A percentile compares a stretch with the other conserved stretches of the same genome.
phyloP scores from a whole-genome alignment of 352 stramenopile species.

The Phytophthora palmivora region DNA sequence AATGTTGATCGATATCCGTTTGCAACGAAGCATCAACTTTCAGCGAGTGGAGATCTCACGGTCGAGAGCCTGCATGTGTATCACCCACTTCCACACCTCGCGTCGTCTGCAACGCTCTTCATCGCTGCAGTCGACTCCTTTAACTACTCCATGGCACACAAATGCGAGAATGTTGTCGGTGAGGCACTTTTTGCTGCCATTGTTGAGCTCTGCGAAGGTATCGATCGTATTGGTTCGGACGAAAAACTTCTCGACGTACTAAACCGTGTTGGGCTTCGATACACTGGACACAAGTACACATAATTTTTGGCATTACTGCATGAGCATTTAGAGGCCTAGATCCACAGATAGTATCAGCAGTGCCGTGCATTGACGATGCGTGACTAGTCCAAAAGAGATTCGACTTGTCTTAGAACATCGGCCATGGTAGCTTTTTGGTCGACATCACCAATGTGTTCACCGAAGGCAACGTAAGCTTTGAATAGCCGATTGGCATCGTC shows the following conservation, averaged over 20 bases:
- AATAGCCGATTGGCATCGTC: conserved; percentile 44
- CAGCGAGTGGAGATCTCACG: conserved; percentile 5
- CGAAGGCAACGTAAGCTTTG: conserved; percentile 51
- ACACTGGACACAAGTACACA: conserved; percentile 21
- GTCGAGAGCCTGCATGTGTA: conserved; percentile 36
- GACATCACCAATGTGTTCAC: conserved; percentile 52
- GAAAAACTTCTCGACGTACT: conserved; percentile 32
- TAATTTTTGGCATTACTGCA: conserved; percentile 9
- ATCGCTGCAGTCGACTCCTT: no score
- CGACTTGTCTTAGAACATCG: conserved; percentile 22
- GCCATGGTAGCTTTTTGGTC: conserved; percentile 41
- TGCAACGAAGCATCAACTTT: no score
- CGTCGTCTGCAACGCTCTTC: no score
- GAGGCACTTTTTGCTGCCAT: no score
- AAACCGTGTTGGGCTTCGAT: conserved; percentile 15
- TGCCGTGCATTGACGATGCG: no score
- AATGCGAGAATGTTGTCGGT: conserved; percentile 36
- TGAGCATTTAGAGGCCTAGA: no score
- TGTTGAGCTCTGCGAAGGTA: no score
- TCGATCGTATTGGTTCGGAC: no score
- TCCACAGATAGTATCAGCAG: no score
- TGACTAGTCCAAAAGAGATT: conserved; percentile 2
- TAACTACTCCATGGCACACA: conserved; percentile 35
- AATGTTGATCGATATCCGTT: conserved; percentile 30
- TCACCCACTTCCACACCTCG: conserved; percentile 36